Percentiles rank a stretch among this genome's conserved stretches.
Evolutionary conservation across 305 asterid species (phyloP).

Genomic region (Plantago lanceolata): DNA sequence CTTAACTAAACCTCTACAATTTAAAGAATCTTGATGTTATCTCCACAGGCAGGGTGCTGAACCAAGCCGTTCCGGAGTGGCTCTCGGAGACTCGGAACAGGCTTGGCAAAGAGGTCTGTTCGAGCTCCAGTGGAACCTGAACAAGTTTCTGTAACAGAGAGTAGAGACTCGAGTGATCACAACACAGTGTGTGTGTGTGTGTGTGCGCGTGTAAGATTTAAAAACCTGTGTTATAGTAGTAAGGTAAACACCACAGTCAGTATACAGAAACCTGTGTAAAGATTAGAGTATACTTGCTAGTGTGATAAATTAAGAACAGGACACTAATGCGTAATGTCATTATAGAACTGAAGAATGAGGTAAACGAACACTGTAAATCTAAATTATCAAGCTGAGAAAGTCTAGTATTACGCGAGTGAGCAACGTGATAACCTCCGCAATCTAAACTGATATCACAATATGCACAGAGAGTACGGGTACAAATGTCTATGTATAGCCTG

Average conservation of each 20-base stretch:
- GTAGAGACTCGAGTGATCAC: too few species aligned
- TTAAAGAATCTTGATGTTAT: constrained; percentile 1
- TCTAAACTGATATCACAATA: constrained; percentile 21
- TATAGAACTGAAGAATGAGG: neutral
- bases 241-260: too few species aligned
- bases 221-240: too few species aligned
- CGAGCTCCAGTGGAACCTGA: too few species aligned
- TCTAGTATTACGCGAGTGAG: neutral
- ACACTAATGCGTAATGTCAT: too few species aligned
- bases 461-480: constrained; percentile 29
- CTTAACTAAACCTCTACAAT: constrained; percentile 3
- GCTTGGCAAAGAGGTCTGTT: too few species aligned
- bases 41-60: neutral
- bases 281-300: too few species aligned
- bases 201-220: too few species aligned
- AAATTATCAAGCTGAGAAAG: neutral
- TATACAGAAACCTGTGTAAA: neutral
- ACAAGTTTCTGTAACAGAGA: too few species aligned
- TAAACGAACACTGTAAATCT: neutral
- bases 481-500: constrained; percentile 28
- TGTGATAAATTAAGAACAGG: too few species aligned
- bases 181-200: too few species aligned
- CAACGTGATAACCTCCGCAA: constrained; percentile 11
- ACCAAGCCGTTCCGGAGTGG: neutral
- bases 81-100: too few species aligned